These are phyloP conservation scores for Sphaerostilbella broomeana DNA, from an alignment of 2,329 filamentous ascomycete species.

Conservation along the genomic window DNA sequence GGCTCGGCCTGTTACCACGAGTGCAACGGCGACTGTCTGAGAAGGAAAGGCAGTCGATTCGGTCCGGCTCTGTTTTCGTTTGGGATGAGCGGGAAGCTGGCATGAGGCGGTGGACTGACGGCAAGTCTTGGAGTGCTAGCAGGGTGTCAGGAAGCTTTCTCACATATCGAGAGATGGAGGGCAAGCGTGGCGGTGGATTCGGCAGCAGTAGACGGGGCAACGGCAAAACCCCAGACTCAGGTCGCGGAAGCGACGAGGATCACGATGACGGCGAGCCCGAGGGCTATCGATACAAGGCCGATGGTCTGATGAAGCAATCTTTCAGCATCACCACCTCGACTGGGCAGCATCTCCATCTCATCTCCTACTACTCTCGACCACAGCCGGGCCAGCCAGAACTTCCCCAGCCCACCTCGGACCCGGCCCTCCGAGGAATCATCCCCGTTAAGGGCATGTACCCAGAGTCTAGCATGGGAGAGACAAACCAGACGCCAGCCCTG, in stretches of 20 bases:
- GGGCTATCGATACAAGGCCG: slow-evolving; percentile 89
- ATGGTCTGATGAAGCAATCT: slow-evolving; percentile 98
- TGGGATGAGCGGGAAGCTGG: slow-evolving; percentile 98
- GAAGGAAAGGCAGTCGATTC: slow-evolving; percentile 93
- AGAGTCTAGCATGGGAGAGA: slow-evolving; percentile 86
- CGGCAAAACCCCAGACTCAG: slow-evolving; percentile 78
- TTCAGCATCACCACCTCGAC: slow-evolving; percentile 95
- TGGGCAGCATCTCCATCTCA: slow-evolving; percentile 87
- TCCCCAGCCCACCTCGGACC: slow-evolving; percentile 75
- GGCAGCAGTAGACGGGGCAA: slow-evolving; percentile 49
- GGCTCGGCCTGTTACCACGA: slow-evolving; percentile 78
- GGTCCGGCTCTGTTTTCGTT: slow-evolving; percentile 96
- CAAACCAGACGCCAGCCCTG: slow-evolving; percentile 71
- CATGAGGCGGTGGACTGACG: slow-evolving; percentile 97
- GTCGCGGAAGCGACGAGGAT: slow-evolving; percentile 75
- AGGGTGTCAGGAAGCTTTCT: slow-evolving; percentile 95
- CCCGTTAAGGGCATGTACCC: slow-evolving; percentile 95
- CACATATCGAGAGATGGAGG: slow-evolving; percentile 98
- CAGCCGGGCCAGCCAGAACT: slow-evolving; percentile 66
- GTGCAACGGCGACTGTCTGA: slow-evolving; percentile 91
- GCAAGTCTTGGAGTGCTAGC: slow-evolving; percentile 98
- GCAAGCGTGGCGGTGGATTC: slow-evolving; percentile 82
- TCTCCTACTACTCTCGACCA: slow-evolving; percentile 89
- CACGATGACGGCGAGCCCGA: slow-evolving; percentile 80
- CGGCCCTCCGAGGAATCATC: slow-evolving; percentile 70